These are phyloP conservation scores for Trichoderma gracile DNA, from an alignment of 2,329 filamentous ascomycete genomes.

Conservation along the genomic window DNA sequence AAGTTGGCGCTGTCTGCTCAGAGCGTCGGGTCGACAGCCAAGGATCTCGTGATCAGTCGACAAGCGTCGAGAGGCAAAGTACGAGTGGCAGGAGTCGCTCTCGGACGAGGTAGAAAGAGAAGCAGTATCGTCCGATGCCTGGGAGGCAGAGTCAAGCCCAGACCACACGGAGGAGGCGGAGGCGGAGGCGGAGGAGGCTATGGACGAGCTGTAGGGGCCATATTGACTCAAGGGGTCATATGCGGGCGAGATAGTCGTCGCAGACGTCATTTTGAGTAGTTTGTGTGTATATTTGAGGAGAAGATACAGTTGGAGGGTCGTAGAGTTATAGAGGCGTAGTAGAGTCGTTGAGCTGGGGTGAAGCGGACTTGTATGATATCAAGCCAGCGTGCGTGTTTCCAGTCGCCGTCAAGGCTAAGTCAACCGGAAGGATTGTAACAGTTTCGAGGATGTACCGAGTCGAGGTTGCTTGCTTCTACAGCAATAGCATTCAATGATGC, in stretches of 20 bases:
- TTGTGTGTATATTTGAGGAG: background rate
- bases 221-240: slow-evolving; percentile 51
- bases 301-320: background rate
- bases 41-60: slow-evolving; percentile 30
- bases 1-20: slow-evolving; percentile 32
- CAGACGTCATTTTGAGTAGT: slow-evolving; percentile 57
- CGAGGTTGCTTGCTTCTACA: slow-evolving; percentile 44
- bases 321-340: background rate
- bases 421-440: slow-evolving; percentile 46
- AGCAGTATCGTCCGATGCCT: slow-evolving; percentile 69
- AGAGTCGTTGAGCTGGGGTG: background rate
- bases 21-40: background rate
- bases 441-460: slow-evolving; percentile 38
- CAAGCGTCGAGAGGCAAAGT: slow-evolving; percentile 39
- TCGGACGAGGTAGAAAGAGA: slow-evolving; percentile 63
- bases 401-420: slow-evolving; percentile 57
- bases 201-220: slow-evolving; percentile 66
- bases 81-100: slow-evolving; percentile 50
- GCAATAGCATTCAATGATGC: slow-evolving; percentile 40
- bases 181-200: slow-evolving; percentile 74
- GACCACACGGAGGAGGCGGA: slow-evolving; percentile 66
- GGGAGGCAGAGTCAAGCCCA: slow-evolving; percentile 73
- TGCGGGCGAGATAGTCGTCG: slow-evolving; percentile 55
- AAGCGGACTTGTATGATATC: slow-evolving; percentile 29
- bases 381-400: slow-evolving; percentile 44